Evolutionary conservation across 148 eudicot species (phyloP).

Genomic region (Beta vulgaris): DNA sequence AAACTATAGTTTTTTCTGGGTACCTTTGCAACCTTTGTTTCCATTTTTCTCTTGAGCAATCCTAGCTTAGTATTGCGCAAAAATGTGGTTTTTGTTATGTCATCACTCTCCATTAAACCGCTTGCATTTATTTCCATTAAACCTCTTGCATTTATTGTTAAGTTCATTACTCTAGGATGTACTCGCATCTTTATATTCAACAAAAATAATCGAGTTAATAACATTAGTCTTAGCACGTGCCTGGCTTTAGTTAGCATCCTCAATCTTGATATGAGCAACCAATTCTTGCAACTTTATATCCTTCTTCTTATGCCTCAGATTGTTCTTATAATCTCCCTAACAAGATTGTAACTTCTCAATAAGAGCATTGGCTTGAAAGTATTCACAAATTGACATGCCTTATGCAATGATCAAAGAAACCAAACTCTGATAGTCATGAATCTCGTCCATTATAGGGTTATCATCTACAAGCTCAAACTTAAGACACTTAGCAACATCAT

Average conservation of each 20-base stretch:
- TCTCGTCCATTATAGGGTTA: neutral
- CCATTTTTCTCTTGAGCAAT: neutral
- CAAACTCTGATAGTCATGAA: neutral
- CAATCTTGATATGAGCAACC: neutral
- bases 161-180: no score
- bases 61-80: neutral
- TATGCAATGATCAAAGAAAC: neutral
- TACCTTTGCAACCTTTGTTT: neutral
- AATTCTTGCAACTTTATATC: neutral
- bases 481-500: neutral
- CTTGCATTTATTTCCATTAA: neutral
- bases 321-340: neutral
- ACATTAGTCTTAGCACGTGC: neutral
- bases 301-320: neutral
- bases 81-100: neutral
- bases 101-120: no score
- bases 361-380: slow-evolving; percentile 7
- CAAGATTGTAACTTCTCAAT: neutral
- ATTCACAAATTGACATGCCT: neutral
- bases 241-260: neutral
- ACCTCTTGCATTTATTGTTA: neutral
- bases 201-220: neutral
- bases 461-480: neutral
- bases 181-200: neutral
- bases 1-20: neutral